Evolutionary conservation across 495 filamentous ascomycete species (phyloP), one percentile per base, ranked within the genome.

Genomic region (Zalerion maritima): DNA sequence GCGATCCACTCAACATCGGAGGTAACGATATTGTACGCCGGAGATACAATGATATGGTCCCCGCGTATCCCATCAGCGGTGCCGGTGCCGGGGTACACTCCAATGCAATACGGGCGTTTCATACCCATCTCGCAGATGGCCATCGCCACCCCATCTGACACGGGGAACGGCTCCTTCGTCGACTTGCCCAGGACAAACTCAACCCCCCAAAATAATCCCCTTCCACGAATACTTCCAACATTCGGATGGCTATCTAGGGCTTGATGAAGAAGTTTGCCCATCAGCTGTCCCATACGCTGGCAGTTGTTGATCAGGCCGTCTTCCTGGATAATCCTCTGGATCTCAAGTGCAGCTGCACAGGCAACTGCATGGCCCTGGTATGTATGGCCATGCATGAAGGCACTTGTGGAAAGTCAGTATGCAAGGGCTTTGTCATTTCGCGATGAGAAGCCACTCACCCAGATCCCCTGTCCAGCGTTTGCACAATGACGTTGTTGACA

Each of bases 31-130:
- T 67, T 85, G 49, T 77, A 91, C 1, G 82, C 64, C 3, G 85
- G 84, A 13, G 77, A 67, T 31, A 93, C 39, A 18, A 91, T 55
- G 9, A 86, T 51, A 54, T 85, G 77, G 42, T 94, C 85, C 1
- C 81, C 83, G 2, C 41, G 49, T 17, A 63, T 45, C 0, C 80
- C 78, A 43, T 83, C 77, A 1, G 61, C 69, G 0, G 73, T 74
- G 3, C 81, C 83, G 2, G 59, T 46, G 4, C 73, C 72, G 13
- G 73, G 73, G 46, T 89, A 91, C 11, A 91, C 41, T 0, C 64
- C 70, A 35, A 92, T 66, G 12, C 60, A 62, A 35, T 74, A 67
- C 8, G 66, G 50, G 0, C 56, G 35, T 0, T 46, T 37, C 18
- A 78, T 40, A 0, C 61, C 72, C 6, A 55, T 58, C 32, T 69